These are phyloP conservation scores for Macrophomina tecta DNA, from an alignment of 2,329 filamentous ascomycete genomes.

Conservation along the genomic window DNA sequence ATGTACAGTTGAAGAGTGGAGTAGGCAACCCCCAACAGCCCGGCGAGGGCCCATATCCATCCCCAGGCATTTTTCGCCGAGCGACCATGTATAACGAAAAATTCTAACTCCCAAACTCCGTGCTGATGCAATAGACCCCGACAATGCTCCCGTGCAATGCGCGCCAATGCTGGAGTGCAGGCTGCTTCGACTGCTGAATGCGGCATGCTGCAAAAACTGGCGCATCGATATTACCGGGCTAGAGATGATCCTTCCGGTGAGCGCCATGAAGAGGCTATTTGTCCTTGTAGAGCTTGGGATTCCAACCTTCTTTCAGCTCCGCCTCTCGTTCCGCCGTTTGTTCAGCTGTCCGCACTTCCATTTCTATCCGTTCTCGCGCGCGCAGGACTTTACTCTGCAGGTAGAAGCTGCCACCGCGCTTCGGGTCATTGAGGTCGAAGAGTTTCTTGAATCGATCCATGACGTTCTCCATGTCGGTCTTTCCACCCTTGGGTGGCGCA, in stretches of 20 bases:
- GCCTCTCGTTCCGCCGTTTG: constrained; percentile 76
- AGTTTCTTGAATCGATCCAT: constrained; percentile 90
- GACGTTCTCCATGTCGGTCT: constrained; percentile 79
- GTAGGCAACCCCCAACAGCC: constrained; percentile 2
- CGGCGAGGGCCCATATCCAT: background rate
- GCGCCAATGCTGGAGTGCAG: constrained; percentile 16
- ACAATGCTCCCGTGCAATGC: constrained; percentile 22
- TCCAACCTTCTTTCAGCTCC: constrained; percentile 85
- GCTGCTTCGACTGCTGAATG: background rate
- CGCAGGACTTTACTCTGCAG: constrained; percentile 95
- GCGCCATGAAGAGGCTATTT: constrained; percentile 52
- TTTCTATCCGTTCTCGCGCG: constrained; percentile 89
- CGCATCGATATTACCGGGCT: background rate
- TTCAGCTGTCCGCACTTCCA: constrained; percentile 75
- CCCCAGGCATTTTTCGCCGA: background rate
- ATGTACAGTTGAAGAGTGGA: constrained; percentile 27
- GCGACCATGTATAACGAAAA: background rate
- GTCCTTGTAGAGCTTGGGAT: constrained; percentile 94
- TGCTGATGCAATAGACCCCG: constrained; percentile 29
- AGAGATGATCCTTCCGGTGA: constrained; percentile 6
- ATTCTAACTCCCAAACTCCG: constrained; percentile 28
- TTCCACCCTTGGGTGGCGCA: constrained; percentile 79
- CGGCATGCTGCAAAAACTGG: constrained; percentile 6
- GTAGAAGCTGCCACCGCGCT: constrained; percentile 97
- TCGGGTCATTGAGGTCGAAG: constrained; percentile 91